Percentiles rank a stretch among this genome's conserved stretches.
phyloP scores from a whole-genome alignment of 2,329 filamentous ascomycete species.

The Aspergillus sp. region DNA sequence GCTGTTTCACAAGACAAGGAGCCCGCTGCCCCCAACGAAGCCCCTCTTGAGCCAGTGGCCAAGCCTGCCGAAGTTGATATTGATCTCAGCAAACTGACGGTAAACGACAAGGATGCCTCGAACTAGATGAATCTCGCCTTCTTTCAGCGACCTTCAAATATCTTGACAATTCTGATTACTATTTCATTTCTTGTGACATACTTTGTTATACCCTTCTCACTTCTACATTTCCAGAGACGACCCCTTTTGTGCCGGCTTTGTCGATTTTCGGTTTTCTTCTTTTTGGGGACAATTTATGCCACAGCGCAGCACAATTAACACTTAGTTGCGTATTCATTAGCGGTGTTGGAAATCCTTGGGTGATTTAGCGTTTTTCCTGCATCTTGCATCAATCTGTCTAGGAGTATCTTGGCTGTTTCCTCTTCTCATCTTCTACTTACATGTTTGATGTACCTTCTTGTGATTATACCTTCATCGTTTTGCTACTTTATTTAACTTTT shows the following conservation, averaged over 20 bases:
- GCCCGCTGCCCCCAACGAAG: slow-evolving; percentile 8
- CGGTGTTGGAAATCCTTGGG: slow-evolving; percentile 17
- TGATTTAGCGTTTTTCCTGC: slow-evolving; percentile 15
- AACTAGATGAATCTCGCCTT: slow-evolving; percentile 4
- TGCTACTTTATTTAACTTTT: background rate
- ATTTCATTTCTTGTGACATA: slow-evolving; percentile 19
- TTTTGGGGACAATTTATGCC: slow-evolving; percentile 9
- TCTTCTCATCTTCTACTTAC: background rate
- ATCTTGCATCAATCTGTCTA: slow-evolving; percentile 12
- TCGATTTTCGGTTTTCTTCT: slow-evolving; percentile 6
- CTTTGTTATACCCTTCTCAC: slow-evolving; percentile 20
- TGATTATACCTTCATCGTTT: background rate
- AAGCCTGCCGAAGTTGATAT: slow-evolving; percentile 24
- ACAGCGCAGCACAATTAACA: slow-evolving; percentile 10
- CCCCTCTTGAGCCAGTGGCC: background rate
- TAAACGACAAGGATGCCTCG: slow-evolving; percentile 15
- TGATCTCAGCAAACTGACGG: slow-evolving; percentile 26
- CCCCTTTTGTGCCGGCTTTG: slow-evolving; percentile 4
- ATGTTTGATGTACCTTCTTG: background rate
- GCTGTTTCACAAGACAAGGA: background rate
- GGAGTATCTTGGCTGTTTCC: slow-evolving; percentile 8
- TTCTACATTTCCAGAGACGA: slow-evolving; percentile 12
- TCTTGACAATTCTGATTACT: background rate
- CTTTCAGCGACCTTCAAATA: background rate
- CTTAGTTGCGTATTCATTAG: slow-evolving; percentile 14